Evolutionary conservation across 192 early-diverging fungal species (phyloP), one percentile per base, ranked within the genome.

Genomic region (Chytriomyces hyalinus): DNA sequence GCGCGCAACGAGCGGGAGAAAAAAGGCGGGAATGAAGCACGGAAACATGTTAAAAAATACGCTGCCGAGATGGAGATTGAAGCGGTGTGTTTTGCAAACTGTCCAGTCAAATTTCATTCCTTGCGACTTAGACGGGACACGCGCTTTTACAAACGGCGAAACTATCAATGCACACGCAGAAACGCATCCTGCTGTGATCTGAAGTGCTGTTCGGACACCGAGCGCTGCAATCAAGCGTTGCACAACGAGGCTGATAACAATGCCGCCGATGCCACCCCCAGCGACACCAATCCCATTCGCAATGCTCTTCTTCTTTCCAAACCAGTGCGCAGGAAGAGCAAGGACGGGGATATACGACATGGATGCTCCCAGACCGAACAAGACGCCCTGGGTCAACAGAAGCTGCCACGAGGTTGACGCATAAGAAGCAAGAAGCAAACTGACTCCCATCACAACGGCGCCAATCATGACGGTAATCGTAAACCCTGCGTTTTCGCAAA

Each of bases 241-340:
- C 0, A 80, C 85, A 6, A 91, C 82, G 36, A 87, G 87, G 1
- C 91, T 81, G 20, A 94, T 83, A 49, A 82, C 84, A 51, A 94
- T 74, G 4, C 93, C 92, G 66, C 94, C 94, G 10, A 93, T 50
- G 49, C 93, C 92, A 48, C 90, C 85, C 0, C 93, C 94, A 11
- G 92, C 74, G 51, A 93, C 85, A 20, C 92, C 89, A 28, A 93
- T 63, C 11, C 93, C 94, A 8, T 89, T 83, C 5, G 94, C 94
- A 47, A 94, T 59, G 0, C 90, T 90, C 6, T 90, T 83, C 48
- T 84, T 73, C 73, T 85, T 86, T 51, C 79, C 73, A 73, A 93
- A 93, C 91, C 91, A 95, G 74, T 93, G 90, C 3, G 88, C 70
- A 5, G 90, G 84, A 4, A 92, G 84, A 17, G 86, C 84, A 59